phyloP scores from a whole-genome alignment of 1,284 basidiomycete genomes.

The Neolentinus lepideus region DNA sequence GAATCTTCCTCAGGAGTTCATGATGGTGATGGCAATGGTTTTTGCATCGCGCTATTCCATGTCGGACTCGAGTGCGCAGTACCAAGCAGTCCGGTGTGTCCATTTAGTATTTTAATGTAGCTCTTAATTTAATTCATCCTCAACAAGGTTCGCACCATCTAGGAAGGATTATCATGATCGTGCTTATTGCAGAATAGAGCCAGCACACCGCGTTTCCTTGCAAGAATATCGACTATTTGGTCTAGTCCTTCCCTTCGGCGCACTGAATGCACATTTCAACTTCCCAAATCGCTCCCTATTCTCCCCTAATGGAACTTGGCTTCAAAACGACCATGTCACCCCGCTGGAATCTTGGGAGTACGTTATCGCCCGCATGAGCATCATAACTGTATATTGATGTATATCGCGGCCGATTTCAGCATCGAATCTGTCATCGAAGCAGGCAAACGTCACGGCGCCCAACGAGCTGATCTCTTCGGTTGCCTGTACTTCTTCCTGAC shows the following conservation, averaged over 20 bases:
- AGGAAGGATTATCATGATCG: background rate
- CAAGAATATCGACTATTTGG: background rate
- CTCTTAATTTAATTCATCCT: too few species aligned
- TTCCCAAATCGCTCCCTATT: background rate
- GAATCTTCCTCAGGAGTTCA: too few species aligned
- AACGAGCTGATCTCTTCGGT: background rate
- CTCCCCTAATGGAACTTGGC: slow-evolving; percentile 13
- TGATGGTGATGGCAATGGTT: too few species aligned
- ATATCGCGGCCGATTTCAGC: background rate
- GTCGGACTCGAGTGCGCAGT: too few species aligned
- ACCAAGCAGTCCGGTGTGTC: slow-evolving; percentile 4
- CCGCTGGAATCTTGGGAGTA: slow-evolving; percentile 19
- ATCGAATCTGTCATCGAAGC: background rate
- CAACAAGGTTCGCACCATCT: background rate
- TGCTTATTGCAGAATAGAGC: background rate
- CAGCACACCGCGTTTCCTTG: background rate
- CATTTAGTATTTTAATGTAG: background rate
- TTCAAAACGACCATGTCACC: slow-evolving; percentile 20
- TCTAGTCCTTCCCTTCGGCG: background rate
- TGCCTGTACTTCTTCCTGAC: slow-evolving; percentile 1
- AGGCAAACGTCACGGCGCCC: background rate
- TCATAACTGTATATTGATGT: background rate
- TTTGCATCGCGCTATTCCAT: too few species aligned
- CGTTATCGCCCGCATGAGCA: too few species aligned
- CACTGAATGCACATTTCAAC: background rate